Conservation (phyloP, 192 early-diverging fungal species). For the Podila verticillata region DNA sequence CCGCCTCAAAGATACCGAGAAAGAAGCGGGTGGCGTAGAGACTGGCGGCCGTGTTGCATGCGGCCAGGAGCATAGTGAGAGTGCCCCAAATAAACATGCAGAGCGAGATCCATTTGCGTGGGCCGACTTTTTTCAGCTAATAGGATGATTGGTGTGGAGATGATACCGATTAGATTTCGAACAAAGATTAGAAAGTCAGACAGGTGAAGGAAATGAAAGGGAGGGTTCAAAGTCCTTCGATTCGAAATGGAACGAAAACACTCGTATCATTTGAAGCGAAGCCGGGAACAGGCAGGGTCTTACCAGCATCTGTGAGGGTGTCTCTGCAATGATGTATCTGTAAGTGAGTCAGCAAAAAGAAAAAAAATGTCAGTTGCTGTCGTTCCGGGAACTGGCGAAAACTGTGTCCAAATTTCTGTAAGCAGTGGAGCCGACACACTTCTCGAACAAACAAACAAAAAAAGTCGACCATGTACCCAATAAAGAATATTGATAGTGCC, state of each 20-base stretch:
- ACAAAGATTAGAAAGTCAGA: background rate
- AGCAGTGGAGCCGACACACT: no score
- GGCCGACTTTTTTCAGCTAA: slow-evolving; percentile 62
- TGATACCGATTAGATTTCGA: slow-evolving; percentile 37
- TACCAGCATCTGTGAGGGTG: slow-evolving; percentile 10
- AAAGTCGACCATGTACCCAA: slow-evolving; percentile 30
- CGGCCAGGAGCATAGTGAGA: slow-evolving; percentile 59
- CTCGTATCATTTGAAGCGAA: background rate
- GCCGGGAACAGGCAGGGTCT: background rate
- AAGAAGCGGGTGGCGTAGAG: slow-evolving; percentile 64
- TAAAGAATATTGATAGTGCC: slow-evolving; percentile 74
- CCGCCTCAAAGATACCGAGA: slow-evolving; percentile 64
- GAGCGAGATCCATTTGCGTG: slow-evolving; percentile 61
- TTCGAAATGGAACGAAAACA: no score
- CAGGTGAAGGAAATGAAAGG: background rate
- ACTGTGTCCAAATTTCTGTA: no score
- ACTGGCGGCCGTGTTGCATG: slow-evolving; percentile 32
- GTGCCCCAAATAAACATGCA: slow-evolving; percentile 66
- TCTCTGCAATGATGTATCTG: slow-evolving; percentile 7
- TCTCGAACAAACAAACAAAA: background rate
- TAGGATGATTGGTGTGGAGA: slow-evolving; percentile 75
- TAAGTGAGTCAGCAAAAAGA: background rate
- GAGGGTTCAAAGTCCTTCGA: background rate
- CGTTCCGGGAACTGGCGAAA: background rate
- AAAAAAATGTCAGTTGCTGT: background rate